Conservation (phyloP, 352 stramenopile genomes). For the Pythium coloratum region DNA sequence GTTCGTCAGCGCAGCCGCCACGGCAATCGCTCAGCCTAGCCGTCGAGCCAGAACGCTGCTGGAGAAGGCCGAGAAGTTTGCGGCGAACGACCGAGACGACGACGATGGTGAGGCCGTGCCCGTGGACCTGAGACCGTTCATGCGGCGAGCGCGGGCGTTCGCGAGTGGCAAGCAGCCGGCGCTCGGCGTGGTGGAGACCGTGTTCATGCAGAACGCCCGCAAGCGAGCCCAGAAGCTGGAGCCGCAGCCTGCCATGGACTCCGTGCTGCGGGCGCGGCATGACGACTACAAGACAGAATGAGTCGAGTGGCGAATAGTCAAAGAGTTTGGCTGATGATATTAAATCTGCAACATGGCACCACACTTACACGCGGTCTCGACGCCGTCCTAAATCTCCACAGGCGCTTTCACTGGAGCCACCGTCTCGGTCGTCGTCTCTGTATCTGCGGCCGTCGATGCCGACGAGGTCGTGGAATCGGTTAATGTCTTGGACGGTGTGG, state of each 20-base stretch:
- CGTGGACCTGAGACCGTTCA: conserved; percentile 23
- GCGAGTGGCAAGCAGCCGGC: background rate
- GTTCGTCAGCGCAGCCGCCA: background rate
- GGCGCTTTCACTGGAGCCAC: background rate
- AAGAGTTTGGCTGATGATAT: background rate
- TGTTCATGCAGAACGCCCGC: conserved; percentile 26
- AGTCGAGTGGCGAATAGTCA: background rate
- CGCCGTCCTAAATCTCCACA: background rate
- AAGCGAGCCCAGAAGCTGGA: conserved; percentile 20
- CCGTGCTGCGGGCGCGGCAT: background rate
- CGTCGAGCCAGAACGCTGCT: conserved; percentile 3
- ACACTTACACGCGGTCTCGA: background rate
- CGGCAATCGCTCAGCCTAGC: background rate
- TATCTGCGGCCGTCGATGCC: background rate
- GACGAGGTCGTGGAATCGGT: background rate
- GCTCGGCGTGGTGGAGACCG: conserved; percentile 17
- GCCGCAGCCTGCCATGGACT: background rate
- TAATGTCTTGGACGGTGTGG: background rate
- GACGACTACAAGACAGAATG: background rate
- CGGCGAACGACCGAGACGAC: conserved; percentile 6
- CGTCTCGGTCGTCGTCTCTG: background rate
- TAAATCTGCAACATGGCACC: background rate
- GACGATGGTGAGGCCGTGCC: conserved; percentile 7
- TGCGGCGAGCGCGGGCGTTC: conserved; percentile 19
- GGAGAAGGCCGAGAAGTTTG: conserved; percentile 7